A percentile compares a stretch with the other conserved stretches of the same genome.
phyloP scores from a whole-genome alignment of 73 alveolate species.

The Diophrys sp. region DNA sequence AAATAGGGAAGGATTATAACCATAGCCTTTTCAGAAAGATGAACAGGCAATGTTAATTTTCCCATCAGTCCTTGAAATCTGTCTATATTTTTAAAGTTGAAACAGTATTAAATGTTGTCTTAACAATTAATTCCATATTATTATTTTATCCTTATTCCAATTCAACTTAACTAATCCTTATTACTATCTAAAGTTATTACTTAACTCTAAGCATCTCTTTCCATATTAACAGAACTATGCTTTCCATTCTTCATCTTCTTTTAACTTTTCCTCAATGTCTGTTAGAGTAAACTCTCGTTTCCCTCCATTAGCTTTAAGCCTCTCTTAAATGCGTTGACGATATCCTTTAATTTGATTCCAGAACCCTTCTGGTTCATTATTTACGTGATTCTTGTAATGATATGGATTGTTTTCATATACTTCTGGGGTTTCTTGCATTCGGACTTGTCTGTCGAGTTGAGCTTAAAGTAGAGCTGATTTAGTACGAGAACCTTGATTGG shows the following conservation, averaged over 20 bases:
- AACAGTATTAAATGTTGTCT: too few species aligned
- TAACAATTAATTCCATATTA: too few species aligned
- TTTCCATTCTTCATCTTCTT: slow-evolving; percentile 32
- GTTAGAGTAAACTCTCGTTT: slow-evolving; percentile 19
- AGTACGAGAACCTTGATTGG: not conserved
- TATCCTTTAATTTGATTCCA: slow-evolving; percentile 26
- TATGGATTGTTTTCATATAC: slow-evolving; percentile 17
- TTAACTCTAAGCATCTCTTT: slow-evolving; percentile 81
- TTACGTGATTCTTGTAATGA: not conserved
- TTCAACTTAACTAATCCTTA: slow-evolving; percentile 70
- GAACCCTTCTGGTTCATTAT: not conserved
- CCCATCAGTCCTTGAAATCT: too few species aligned
- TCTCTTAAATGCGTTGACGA: slow-evolving; percentile 20
- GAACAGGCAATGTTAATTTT: too few species aligned
- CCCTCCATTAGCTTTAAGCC: not conserved
- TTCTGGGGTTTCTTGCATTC: slow-evolving; percentile 23
- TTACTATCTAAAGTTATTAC: slow-evolving; percentile 76
- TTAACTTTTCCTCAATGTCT: slow-evolving; percentile 24
- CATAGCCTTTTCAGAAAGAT: too few species aligned
- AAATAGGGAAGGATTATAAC: too few species aligned
- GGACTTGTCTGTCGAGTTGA: slow-evolving; percentile 11
- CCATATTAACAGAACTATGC: slow-evolving; percentile 40
- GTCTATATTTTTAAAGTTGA: too few species aligned
- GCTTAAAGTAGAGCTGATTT: slow-evolving; percentile 18
- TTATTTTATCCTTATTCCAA: slow-evolving; percentile 89